Evolutionary conservation across 768 basidiomycete genomes (phyloP).

Genomic region (Pisolithus albus): DNA sequence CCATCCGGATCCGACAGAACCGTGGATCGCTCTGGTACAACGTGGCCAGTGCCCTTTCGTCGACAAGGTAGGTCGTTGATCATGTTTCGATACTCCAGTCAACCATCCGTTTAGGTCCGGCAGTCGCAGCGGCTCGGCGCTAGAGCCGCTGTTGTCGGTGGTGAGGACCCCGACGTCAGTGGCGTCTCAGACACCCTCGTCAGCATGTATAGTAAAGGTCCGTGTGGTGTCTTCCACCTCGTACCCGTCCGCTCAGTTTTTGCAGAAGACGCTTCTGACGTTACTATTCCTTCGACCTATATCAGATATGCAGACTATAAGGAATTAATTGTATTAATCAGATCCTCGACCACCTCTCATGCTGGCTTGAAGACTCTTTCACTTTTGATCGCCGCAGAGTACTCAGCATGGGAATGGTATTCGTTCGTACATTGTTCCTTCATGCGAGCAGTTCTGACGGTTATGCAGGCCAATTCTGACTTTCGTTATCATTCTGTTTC

Average conservation of each 20-base stretch:
- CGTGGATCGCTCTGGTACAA: conserved; percentile 89
- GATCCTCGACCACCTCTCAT: conserved; percentile 70
- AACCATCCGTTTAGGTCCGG: conserved; percentile 29
- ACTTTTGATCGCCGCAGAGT: conserved; percentile 69
- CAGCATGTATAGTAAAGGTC: conserved; percentile 91
- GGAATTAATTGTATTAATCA: conserved; percentile 61
- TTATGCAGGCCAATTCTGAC: conserved; percentile 68
- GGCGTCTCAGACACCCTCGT: conserved; percentile 72
- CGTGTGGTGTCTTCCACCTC: conserved; percentile 14
- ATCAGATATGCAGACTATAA: conserved; percentile 80
- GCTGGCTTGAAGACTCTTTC: conserved; percentile 71
- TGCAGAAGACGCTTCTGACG: conserved; percentile 78
- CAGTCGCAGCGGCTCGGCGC: conserved; percentile 71
- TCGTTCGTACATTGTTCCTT: conserved; percentile 46
- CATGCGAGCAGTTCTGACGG: conserved; percentile 2
- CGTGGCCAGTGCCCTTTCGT: conserved; percentile 88
- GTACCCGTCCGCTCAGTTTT: conserved; percentile 1
- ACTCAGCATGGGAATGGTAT: conserved; percentile 89
- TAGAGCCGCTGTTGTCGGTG: conserved; percentile 87
- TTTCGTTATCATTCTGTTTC: conserved; percentile 79
- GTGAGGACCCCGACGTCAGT: conserved; percentile 56
- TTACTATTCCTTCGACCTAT: conserved; percentile 80
- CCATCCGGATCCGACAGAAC: conserved; percentile 54
- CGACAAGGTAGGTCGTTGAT: conserved; percentile 58
- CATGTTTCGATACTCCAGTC: not conserved